A percentile compares a stretch with the other conserved stretches of the same genome.
Conservation (phyloP, 2,329 filamentous ascomycete genomes). For the Trichophyton rubrum region DNA sequence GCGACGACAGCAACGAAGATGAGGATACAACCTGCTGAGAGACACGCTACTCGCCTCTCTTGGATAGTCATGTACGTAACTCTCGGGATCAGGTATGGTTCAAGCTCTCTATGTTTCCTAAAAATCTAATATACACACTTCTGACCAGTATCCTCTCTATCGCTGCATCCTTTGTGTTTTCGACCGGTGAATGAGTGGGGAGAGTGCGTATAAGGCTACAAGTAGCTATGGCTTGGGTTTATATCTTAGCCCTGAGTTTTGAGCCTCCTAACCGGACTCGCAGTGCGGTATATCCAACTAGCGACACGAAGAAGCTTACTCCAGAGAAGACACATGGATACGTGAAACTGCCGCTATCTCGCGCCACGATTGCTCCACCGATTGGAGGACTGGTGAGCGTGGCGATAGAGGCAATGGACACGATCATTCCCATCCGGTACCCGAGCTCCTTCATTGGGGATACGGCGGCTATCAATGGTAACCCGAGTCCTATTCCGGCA, state of each 20-base stretch:
- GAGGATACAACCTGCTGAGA: too few species aligned
- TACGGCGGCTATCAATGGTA: neutral
- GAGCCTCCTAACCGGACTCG: neutral
- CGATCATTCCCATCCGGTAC: neutral
- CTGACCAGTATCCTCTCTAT: neutral
- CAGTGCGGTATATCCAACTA: neutral
- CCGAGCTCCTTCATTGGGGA: slow-evolving; percentile 3
- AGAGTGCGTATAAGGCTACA: neutral
- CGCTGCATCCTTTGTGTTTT: neutral
- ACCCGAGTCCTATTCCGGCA: neutral
- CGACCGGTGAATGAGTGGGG: neutral
- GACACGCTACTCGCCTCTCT: neutral
- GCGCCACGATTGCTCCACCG: neutral
- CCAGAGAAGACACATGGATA: neutral
- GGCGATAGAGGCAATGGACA: neutral
- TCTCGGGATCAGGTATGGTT: neutral
- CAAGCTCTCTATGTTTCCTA: too few species aligned
- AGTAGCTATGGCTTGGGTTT: neutral
- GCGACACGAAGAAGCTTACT: neutral
- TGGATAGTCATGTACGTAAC: neutral
- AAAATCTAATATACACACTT: neutral
- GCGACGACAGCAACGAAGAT: too few species aligned
- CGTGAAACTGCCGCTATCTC: neutral
- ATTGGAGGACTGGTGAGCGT: neutral
- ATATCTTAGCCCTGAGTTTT: neutral